phyloP scores from a whole-genome alignment of 805 yeast species.

The Candida lessepsii region DNA sequence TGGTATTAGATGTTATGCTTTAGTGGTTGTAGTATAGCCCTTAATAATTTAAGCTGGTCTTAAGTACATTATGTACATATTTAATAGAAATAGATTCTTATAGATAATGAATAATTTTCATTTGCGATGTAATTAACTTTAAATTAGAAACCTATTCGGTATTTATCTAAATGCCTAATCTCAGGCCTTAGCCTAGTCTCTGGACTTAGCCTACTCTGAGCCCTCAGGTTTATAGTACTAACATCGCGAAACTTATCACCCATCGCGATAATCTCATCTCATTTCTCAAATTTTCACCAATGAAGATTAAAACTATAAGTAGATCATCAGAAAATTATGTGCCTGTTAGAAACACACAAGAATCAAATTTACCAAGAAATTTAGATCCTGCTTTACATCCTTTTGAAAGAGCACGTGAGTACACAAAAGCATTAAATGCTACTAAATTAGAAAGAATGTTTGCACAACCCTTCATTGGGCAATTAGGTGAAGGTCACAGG shows the following conservation, averaged over 20 bases:
- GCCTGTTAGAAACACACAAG: slow-evolving; percentile 89
- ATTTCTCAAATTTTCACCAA: slow-evolving; percentile 15
- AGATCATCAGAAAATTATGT: slow-evolving; percentile 90
- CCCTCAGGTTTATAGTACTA: no score
- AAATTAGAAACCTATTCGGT: no score
- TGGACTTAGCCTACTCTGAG: no score
- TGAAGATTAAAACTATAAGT: slow-evolving; percentile 86
- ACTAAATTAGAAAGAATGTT: slow-evolving; percentile 94
- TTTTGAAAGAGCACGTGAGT: slow-evolving; percentile 95
- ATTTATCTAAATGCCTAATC: no score
- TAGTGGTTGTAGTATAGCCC: neutral
- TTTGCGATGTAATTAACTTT: no score
- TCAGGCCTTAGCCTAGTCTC: no score
- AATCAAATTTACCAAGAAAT: slow-evolving; percentile 82
- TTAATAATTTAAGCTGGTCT: slow-evolving; percentile 16
- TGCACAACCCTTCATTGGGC: slow-evolving; percentile 96
- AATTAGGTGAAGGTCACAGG: slow-evolving; percentile 89
- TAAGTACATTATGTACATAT: slow-evolving; percentile 3
- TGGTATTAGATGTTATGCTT: slow-evolving; percentile 73
- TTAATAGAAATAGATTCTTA: neutral
- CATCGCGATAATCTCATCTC: slow-evolving; percentile 1
- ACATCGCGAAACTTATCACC: no score
- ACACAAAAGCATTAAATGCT: slow-evolving; percentile 90
- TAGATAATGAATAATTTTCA: neutral
- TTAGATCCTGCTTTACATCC: slow-evolving; percentile 94